Conservation (phyloP, 495 filamentous ascomycete genomes). For the Talaromyces proteolyticus region DNA sequence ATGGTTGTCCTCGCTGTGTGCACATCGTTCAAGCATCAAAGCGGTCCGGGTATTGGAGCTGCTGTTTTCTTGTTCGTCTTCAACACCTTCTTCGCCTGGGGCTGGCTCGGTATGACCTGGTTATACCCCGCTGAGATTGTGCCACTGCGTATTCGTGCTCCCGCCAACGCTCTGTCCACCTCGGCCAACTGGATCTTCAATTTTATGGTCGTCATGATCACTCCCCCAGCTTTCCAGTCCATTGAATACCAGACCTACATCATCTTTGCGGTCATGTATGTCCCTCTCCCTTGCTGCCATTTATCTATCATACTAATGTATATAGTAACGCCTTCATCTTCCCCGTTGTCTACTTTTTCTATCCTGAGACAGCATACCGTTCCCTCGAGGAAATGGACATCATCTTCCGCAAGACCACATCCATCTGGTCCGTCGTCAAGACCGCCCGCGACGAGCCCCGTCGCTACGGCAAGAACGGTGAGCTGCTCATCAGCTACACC, state of each 20-base stretch:
- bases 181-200: conserved; percentile 45
- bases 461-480: conserved; percentile 66
- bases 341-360: conserved; percentile 68
- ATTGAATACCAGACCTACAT: conserved; percentile 70
- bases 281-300: conserved; percentile 9
- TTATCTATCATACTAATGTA: background rate
- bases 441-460: conserved; percentile 55
- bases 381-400: conserved; percentile 71
- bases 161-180: conserved; percentile 66
- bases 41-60: conserved; percentile 41
- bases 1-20: conserved; percentile 63
- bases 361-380: conserved; percentile 68
- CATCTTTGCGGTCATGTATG: conserved; percentile 69
- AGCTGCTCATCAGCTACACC: conserved; percentile 58
- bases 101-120: conserved; percentile 75
- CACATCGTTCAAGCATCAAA: conserved; percentile 24
- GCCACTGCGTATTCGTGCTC: conserved; percentile 65
- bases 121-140: conserved; percentile 72
- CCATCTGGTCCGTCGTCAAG: conserved; percentile 51
- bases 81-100: conserved; percentile 72
- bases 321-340: conserved; percentile 62
- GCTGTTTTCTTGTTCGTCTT: conserved; percentile 66
- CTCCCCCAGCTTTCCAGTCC: conserved; percentile 60
- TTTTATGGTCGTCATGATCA: conserved; percentile 65
- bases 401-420: conserved; percentile 62